phyloP scores from a whole-genome alignment of 1,139 yeast species.

The Tardiomyces digboiensis region DNA sequence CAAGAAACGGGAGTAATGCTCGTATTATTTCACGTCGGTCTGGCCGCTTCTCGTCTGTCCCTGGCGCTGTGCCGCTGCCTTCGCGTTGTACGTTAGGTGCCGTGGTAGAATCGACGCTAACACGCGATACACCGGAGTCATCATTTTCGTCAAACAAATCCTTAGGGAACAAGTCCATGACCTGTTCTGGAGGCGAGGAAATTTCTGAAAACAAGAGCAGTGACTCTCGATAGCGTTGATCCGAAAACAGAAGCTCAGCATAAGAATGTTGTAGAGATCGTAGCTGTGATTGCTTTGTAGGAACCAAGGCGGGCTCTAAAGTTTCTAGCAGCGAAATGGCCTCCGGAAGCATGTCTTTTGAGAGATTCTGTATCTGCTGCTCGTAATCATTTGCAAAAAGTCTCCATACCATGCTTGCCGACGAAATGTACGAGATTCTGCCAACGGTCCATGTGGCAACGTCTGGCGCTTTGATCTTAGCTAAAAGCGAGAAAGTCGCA shows the following conservation, averaged over 20 bases:
- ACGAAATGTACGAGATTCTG: constrained; percentile 17
- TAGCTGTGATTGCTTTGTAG: constrained; percentile 28
- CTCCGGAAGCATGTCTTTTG: constrained; percentile 22
- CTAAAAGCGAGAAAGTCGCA: constrained; percentile 19
- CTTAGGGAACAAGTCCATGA: constrained; percentile 37
- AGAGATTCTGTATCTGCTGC: constrained; percentile 23
- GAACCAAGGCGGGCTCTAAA: constrained; percentile 25
- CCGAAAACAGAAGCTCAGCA: constrained; percentile 30
- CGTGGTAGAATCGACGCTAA: too few species aligned
- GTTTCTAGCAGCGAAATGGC: constrained; percentile 35
- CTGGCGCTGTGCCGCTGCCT: constrained; percentile 3
- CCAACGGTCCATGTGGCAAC: constrained; percentile 12
- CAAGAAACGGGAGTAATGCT: constrained; percentile 44
- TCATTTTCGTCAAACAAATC: constrained; percentile 19
- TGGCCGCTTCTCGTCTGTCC: constrained; percentile 21
- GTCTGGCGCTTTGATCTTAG: constrained; percentile 16
- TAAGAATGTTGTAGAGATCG: constrained; percentile 36
- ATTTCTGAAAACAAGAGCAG: constrained; percentile 40
- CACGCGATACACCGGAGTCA: neutral
- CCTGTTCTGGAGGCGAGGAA: constrained; percentile 48
- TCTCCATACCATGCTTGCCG: constrained; percentile 17
- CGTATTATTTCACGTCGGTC: constrained; percentile 34
- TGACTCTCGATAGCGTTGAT: constrained; percentile 29
- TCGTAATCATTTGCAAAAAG: constrained; percentile 20
- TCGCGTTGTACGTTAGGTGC: neutral